Evolutionary conservation across 2,329 filamentous ascomycete species (phyloP), one percentile per base, ranked within the genome.

Genomic region (Alternaria sp.): DNA sequence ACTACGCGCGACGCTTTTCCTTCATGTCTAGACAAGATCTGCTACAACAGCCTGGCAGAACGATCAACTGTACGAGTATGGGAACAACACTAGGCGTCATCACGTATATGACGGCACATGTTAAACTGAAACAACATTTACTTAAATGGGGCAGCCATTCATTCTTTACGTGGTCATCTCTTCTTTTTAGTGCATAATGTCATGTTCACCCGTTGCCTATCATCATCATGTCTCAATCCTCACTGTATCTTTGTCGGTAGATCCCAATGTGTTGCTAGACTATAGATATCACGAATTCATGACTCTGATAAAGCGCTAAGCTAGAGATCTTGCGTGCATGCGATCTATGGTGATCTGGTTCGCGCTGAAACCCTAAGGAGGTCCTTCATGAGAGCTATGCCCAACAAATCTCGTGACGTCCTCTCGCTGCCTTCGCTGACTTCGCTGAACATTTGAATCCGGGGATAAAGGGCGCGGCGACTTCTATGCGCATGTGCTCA

Each of bases 151-250:
- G 75, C 76, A 76, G 67, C 76, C 67, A 75, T 73, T 78, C 74
- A 64, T 68, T 79, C 75, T 63, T 77, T 75, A 73, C 59, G 28
- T 73, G 69, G 69, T 69, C 68, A 68, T 73, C 72, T 68, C 67
- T 67, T 60, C 73, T 68, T 67, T 60, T 50, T 73, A 70, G 66
- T 66, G 67, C 65, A 68, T 71, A 75, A 77, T 73, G 67, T 72
- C 73, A 78, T 78, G 71, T 74, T 70, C 72, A 73, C 47, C 74
- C 63, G 76, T 78, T 79, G 75, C 73, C 76, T 76, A 64, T 75
- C 73, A 76, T 73, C 54, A 65, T 62, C 56, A n/a, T 55, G 46
- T 53, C 66, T 59, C 57, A 17, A 47, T 5, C 12, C 12, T 28
- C 26, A 28, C 11, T 8, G 13, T n/a, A 47, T 47, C 19, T 15